Evolutionary conservation across 441 rosid genomes (phyloP).

Genomic region (Populus tomentosa): DNA sequence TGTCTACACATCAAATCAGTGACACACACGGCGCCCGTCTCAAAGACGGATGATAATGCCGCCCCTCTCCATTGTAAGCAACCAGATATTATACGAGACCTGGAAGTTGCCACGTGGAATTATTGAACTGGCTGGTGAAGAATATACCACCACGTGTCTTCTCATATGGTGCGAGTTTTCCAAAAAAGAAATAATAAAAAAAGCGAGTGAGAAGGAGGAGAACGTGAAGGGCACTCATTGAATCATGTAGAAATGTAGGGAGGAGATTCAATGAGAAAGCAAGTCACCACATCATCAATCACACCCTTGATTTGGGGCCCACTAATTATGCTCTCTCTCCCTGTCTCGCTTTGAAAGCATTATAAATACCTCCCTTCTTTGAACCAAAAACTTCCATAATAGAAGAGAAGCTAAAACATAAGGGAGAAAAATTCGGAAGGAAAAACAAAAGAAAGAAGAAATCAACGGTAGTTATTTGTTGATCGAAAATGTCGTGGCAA

Average conservation of each 20-base stretch:
- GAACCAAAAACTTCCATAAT: constrained; percentile 5
- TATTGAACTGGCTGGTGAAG: neutral
- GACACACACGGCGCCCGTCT: neutral
- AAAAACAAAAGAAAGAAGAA: neutral
- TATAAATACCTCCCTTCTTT: constrained; percentile 20
- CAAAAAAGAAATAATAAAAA: neutral
- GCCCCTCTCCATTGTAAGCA: neutral
- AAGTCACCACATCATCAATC: neutral
- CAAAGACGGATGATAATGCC: too few species aligned
- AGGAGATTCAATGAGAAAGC: constrained; percentile 1
- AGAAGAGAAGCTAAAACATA: neutral
- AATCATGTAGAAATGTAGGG: constrained; percentile 16
- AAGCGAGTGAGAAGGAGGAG: neutral
- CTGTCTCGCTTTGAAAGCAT: neutral
- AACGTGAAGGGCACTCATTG: constrained; percentile 37
- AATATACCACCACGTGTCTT: neutral
- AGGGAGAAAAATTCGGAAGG: neutral
- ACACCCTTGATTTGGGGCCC: constrained; percentile 8
- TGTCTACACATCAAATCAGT: neutral
- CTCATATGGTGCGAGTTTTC: neutral
- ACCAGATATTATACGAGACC: neutral
- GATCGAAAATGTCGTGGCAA: constrained; percentile 79
- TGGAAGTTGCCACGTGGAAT: neutral
- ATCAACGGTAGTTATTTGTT: neutral
- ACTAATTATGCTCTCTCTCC: neutral